phyloP scores from a whole-genome alignment of 106 monocot species.

The Amphibolis antarctica region DNA sequence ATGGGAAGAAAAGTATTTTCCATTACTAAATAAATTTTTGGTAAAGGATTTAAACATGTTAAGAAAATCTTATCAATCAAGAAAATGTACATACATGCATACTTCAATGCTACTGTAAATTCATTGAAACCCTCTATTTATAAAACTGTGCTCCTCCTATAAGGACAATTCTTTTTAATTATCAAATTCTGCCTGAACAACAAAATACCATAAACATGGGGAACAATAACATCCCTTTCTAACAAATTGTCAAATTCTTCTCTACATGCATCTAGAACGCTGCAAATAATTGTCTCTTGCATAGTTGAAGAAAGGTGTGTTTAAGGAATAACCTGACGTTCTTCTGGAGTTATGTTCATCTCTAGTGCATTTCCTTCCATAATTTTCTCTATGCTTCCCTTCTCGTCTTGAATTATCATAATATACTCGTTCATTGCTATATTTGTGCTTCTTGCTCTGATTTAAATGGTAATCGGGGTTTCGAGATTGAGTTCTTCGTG shows the following conservation, averaged over 20 bases:
- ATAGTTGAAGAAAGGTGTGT: background rate
- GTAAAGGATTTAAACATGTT: background rate
- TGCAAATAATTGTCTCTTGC: background rate
- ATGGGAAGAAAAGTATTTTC: background rate
- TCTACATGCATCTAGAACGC: too few relatives aligned
- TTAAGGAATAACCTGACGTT: conserved; percentile 33
- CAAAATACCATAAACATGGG: too few relatives aligned
- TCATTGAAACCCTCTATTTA: too few relatives aligned
- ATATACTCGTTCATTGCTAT: conserved; percentile 26
- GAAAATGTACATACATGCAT: too few relatives aligned
- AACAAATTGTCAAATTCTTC: too few relatives aligned
- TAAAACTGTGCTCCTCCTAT: too few relatives aligned
- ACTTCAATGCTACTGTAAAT: too few relatives aligned
- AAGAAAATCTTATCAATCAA: too few relatives aligned
- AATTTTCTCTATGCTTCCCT: conserved; percentile 11
- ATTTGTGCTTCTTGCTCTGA: conserved; percentile 19
- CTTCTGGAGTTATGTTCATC: conserved; percentile 30
- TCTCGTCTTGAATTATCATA: conserved; percentile 19
- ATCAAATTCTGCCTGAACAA: too few relatives aligned
- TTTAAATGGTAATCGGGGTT: conserved; percentile 11
- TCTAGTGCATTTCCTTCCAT: conserved; percentile 37
- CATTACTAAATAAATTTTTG: background rate
- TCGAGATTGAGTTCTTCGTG: conserved; percentile 12
- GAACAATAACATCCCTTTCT: too few relatives aligned
- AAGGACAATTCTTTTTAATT: too few relatives aligned